phyloP scores from a whole-genome alignment of 805 yeast genomes.

The Candida sonorensis region DNA sequence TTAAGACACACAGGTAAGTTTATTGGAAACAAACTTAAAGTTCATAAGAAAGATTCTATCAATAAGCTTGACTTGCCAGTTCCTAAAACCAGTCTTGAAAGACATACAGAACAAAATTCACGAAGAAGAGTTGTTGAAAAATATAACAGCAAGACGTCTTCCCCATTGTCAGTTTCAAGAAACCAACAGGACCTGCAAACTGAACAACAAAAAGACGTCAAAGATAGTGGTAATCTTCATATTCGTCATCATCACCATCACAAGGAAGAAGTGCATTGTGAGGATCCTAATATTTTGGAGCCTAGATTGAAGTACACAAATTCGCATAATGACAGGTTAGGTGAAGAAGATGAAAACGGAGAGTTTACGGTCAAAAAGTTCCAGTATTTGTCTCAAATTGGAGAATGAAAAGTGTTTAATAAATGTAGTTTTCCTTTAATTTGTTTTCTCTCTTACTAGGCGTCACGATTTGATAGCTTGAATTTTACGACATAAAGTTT shows the following conservation, averaged over 20 bases:
- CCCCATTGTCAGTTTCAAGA: background rate
- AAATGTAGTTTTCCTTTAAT: no score
- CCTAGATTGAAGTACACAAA: slow-evolving; percentile 6
- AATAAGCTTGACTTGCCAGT: background rate
- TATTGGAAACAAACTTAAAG: slow-evolving; percentile 61
- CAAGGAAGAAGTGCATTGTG: background rate
- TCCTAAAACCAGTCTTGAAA: background rate
- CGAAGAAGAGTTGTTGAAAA: background rate
- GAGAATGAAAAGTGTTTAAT: no score
- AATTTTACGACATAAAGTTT: no score
- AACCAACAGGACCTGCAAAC: slow-evolving; percentile 1
- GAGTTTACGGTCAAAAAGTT: no score
- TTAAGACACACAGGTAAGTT: slow-evolving; percentile 69
- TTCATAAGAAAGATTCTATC: slow-evolving; percentile 5
- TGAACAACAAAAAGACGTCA: no score
- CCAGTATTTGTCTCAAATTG: no score
- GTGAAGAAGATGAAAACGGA: no score
- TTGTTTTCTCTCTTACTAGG: no score
- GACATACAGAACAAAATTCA: slow-evolving; percentile 7
- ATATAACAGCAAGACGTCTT: background rate
- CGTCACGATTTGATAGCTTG: no score
- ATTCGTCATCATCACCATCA: background rate
- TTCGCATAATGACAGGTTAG: no score
- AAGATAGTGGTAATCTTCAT: no score
- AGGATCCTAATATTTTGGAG: slow-evolving; percentile 21